Evolutionary conservation across 2,329 filamentous ascomycete species (phyloP), one percentile per base, ranked within the genome.

Genomic region (Aspergillus japonicus): DNA sequence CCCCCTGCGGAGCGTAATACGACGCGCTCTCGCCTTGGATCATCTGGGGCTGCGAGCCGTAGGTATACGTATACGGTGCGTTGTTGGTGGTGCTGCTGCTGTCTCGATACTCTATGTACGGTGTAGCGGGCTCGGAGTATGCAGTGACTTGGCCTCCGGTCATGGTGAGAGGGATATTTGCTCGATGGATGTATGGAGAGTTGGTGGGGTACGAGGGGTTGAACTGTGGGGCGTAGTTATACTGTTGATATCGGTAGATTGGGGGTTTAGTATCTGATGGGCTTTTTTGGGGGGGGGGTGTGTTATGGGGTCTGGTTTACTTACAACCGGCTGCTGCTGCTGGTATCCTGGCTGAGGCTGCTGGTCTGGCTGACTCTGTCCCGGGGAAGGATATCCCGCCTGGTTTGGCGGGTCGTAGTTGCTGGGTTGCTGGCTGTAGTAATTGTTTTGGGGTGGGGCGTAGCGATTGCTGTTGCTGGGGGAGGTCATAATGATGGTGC

Each of bases 1-100:
- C 5, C 33, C 14, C 60, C 33, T 64, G 63, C 21, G 64, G 58
- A 8, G 66, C 67, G 50, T 76, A 77, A 59, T 75, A 77, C 2
- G 68, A 67, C 33, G 70, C 66, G 51, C 59, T 75, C 57, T 67
- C 69, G 49, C 73, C 72, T 54, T 67, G 62, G 7, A 57, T 62
- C 31, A 62, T 61, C 31, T 64, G 67, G 42, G 64, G 64, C 50
- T 70, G 69, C 42, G 68, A 68, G 69, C 53, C 71, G 71, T 5
- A 68, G 65, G 33, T 35, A 35, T 4, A 16, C 14, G 33, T 35
- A 35, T 4, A 16, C 14, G 33, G 33, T 35, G 33, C 66, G 47
- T 71, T 68, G 23, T 66, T 67, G 23, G 69, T 68, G 29, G 69
- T 63, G 31, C 11, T 33, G 29, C 69, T 64, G 31, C 11, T 33